Percentiles rank a stretch among this genome's conserved stretches.
Conservation (phyloP, 495 filamentous ascomycete species). For the Lophium mytilinum region DNA sequence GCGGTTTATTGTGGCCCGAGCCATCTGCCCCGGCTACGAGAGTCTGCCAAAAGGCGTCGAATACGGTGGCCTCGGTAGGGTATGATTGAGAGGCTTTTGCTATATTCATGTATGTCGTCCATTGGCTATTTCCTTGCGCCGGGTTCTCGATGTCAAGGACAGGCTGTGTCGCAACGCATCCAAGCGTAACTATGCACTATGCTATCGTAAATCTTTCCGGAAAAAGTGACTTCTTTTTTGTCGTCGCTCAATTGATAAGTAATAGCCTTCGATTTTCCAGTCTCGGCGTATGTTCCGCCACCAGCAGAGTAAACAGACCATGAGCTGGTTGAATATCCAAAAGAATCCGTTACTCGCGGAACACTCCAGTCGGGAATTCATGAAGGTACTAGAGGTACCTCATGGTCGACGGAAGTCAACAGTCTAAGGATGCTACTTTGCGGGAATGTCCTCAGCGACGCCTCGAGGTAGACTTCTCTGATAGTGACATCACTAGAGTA, state of each 20-base stretch:
- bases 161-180: not conserved
- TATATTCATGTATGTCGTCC: not conserved
- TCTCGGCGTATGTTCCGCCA: not conserved
- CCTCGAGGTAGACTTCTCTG: too few relatives aligned
- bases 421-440: not conserved
- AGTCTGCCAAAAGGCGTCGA: constrained; percentile 4
- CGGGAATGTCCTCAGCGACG: not conserved
- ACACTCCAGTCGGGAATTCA: constrained; percentile 3
- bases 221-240: not conserved
- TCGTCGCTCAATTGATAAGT: not conserved
- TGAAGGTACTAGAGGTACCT: not conserved
- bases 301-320: not conserved
- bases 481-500: not conserved
- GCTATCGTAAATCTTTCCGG: not conserved
- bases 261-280: not conserved
- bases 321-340: not conserved
- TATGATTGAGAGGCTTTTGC: not conserved
- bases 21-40: not conserved
- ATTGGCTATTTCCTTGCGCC: too few relatives aligned
- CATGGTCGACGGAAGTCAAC: constrained; percentile 1
- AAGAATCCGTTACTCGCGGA: not conserved
- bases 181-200: not conserved
- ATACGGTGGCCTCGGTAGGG: not conserved
- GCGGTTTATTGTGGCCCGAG: not conserved
- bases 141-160: too few relatives aligned